phyloP scores from a whole-genome alignment of 805 yeast species.

The Schwanniomyces vanrijiae region DNA sequence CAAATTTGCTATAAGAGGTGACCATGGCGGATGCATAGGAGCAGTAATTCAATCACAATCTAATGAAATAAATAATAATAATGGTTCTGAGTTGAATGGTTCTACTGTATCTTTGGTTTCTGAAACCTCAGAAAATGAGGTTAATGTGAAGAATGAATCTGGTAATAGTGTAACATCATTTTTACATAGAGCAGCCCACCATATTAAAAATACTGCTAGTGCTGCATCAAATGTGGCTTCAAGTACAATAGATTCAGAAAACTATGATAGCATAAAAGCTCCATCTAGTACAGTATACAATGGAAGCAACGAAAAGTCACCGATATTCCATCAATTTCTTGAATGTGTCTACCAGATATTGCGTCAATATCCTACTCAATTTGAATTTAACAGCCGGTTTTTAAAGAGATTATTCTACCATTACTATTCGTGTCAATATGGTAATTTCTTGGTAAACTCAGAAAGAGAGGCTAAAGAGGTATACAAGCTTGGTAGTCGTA shows the following conservation, averaged over 20 bases:
- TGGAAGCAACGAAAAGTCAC: conserved; percentile 55
- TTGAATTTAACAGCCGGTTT: conserved; percentile 89
- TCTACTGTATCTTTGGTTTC: conserved; percentile 4
- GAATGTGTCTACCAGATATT: conserved; percentile 84
- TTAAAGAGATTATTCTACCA: conserved; percentile 83
- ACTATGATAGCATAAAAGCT: conserved; percentile 24
- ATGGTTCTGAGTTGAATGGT: conserved; percentile 1
- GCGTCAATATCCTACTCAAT: conserved; percentile 65
- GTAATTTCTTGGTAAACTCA: conserved; percentile 77
- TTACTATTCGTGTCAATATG: conserved; percentile 90
- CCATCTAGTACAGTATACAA: conserved; percentile 31
- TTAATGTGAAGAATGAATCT: conserved; percentile 1
- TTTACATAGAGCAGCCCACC: conserved; percentile 41
- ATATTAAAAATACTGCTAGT: conserved; percentile 38
- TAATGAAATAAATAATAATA: not conserved
- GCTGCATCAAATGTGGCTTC: conserved; percentile 15
- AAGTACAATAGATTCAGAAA: conserved; percentile 13
- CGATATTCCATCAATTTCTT: conserved; percentile 90
- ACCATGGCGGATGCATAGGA: conserved; percentile 60
- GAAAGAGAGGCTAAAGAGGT: conserved; percentile 56
- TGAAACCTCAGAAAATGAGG: conserved; percentile 7
- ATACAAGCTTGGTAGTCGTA: conserved; percentile 41
- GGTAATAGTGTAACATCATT: conserved; percentile 35
- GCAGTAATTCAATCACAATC: conserved; percentile 25
- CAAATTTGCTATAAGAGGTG: conserved; percentile 79